A percentile compares a stretch with the other conserved stretches of the same genome.
Evolutionary conservation across 192 early-diverging fungal genomes (phyloP).

Genomic region (Backusella macrospora): DNA sequence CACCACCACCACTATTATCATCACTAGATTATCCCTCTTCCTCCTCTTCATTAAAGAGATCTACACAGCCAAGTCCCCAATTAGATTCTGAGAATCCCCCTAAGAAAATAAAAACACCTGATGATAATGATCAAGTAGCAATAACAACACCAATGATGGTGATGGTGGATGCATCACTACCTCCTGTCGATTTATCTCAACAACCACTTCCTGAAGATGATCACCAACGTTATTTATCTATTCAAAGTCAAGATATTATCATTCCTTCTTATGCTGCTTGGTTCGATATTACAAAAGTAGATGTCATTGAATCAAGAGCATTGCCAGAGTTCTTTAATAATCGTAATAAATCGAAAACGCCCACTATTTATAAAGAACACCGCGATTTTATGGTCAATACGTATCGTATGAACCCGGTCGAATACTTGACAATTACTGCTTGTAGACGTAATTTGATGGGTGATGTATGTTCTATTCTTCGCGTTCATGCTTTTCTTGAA

Average conservation of each 20-base stretch:
- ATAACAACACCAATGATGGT: too few species aligned
- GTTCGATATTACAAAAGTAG: constrained; percentile 81
- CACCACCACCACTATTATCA: not conserved
- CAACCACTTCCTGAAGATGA: constrained; percentile 52
- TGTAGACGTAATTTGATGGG: constrained; percentile 96
- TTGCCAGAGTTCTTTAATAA: constrained; percentile 97
- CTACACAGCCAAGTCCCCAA: not conserved
- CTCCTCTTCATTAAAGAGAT: not conserved
- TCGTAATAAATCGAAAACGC: constrained; percentile 93
- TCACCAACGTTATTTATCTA: constrained; percentile 62
- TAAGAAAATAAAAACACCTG: not conserved
- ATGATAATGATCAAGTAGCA: too few species aligned
- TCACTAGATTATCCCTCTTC: not conserved
- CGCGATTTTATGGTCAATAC: constrained; percentile 99
- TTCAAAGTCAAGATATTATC: constrained; percentile 76
- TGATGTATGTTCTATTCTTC: constrained; percentile 98
- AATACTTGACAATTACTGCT: constrained; percentile 98
- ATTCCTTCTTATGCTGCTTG: constrained; percentile 94
- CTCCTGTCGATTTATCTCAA: constrained; percentile 4
- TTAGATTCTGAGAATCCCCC: not conserved
- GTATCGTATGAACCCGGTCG: constrained; percentile 91
- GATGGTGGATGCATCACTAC: not conserved
- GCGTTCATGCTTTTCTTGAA: constrained; percentile 98
- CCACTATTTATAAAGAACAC: constrained; percentile 89
- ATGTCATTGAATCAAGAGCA: constrained; percentile 83